These are phyloP conservation scores for Lobosporangium transversale DNA, from an alignment of 192 early-diverging fungal species.

Conservation along the genomic window DNA sequence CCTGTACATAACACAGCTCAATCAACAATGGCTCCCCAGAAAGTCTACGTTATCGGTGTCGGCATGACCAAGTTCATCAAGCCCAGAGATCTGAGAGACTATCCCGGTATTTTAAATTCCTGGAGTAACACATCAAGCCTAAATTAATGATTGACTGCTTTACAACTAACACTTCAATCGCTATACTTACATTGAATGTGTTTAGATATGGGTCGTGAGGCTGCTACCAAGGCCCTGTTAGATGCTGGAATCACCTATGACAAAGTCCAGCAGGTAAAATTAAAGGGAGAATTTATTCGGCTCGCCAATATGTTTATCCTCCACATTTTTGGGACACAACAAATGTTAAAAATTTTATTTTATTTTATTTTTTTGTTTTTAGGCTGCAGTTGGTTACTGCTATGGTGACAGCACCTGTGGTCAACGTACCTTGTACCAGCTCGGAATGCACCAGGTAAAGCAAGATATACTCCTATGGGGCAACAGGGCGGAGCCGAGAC, in stretches of 20 bases:
- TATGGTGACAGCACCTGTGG: constrained; percentile 75
- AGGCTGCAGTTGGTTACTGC: constrained; percentile 60
- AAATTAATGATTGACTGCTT: too few species aligned
- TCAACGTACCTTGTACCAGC: constrained; percentile 76
- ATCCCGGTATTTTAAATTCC: constrained; percentile 59
- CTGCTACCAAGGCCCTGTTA: constrained; percentile 73
- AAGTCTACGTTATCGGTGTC: constrained; percentile 63
- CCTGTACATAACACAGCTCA: constrained; percentile 1
- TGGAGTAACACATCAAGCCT: too few species aligned
- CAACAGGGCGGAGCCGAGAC: not conserved
- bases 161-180: too few species aligned
- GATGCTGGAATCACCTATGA: constrained; percentile 79
- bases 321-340: not conserved
- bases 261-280: constrained; percentile 61
- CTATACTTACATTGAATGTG: too few species aligned
- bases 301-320: constrained; percentile 31
- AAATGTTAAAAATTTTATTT: not conserved
- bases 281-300: constrained; percentile 4
- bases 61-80: constrained; percentile 73
- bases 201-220: constrained; percentile 69
- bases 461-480: not conserved
- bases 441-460: constrained; percentile 73
- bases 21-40: constrained; percentile 53
- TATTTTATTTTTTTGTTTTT: not conserved
- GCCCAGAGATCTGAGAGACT: constrained; percentile 62